phyloP scores from a whole-genome alignment of 2,329 filamentous ascomycete genomes.

The Exutisphaerella laricina region DNA sequence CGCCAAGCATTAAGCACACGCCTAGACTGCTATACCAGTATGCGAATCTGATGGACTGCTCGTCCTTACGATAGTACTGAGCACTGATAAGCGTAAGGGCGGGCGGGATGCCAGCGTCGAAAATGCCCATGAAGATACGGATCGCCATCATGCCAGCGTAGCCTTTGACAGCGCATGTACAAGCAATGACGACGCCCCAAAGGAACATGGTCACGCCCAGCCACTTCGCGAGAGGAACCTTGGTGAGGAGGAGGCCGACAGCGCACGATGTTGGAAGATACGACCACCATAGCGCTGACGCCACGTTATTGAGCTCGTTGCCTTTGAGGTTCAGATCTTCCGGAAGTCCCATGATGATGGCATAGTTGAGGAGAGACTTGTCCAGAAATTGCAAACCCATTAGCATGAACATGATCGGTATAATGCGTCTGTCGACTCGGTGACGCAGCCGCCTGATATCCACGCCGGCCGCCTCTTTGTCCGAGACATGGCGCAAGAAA shows the following conservation, averaged over 20 bases:
- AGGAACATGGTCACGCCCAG: constrained; percentile 11
- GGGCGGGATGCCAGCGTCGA: constrained; percentile 11
- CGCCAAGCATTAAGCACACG: constrained; percentile 51
- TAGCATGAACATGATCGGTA: constrained; percentile 15
- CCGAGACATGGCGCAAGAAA: constrained; percentile 9
- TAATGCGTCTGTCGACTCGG: constrained; percentile 14
- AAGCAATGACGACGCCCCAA: constrained; percentile 14
- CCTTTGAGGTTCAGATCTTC: constrained; percentile 16
- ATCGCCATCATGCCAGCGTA: constrained; percentile 14
- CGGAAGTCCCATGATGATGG: constrained; percentile 56
- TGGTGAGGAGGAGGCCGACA: constrained; percentile 32
- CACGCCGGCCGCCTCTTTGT: constrained; percentile 8
- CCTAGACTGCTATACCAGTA: constrained; percentile 62
- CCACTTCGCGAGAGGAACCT: constrained; percentile 35
- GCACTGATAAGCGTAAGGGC: constrained; percentile 16
- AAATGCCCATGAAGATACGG: constrained; percentile 13
- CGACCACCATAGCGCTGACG: constrained; percentile 17
- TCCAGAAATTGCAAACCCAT: constrained; percentile 13
- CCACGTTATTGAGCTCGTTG: constrained; percentile 18
- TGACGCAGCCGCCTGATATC: constrained; percentile 12
- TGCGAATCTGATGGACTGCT: constrained; percentile 58
- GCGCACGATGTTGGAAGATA: constrained; percentile 12
- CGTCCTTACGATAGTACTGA: constrained; percentile 32
- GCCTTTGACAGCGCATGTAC: constrained; percentile 19
- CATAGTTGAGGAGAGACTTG: constrained; percentile 61